Evolutionary conservation across 2,329 filamentous ascomycete genomes (phyloP), one percentile per base, ranked within the genome.

Genomic region (Clarireedia monteithiana): DNA sequence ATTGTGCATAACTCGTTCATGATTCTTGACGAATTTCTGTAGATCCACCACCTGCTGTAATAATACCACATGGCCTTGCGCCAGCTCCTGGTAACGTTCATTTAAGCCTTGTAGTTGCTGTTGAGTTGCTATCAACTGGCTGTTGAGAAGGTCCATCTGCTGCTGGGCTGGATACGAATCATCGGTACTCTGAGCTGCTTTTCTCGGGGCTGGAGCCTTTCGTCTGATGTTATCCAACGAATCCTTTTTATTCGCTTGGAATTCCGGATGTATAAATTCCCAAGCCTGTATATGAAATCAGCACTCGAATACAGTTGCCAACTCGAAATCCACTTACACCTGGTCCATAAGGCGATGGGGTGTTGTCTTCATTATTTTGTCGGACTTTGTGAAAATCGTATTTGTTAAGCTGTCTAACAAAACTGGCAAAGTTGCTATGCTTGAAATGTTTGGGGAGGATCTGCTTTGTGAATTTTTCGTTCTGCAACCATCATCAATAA

Each of bases 361-460:
- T 87, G 65, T 82, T 89, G 67, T 95, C 90, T 68, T 95, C 90
- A 63, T 90, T 95, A 66, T 91, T 89, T 68, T 88, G 89, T 62
- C 94, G 83, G 61, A 97, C 91, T 77, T 99, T 99, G 77, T 99
- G 94, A 66, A 99, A 99, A 69, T 96, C 91, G 72, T 95, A 96
- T 71, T 96, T 96, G 76, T 96, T 96, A 57, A 96, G 76, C 71
- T 96, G 91, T 49, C 91, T 87, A 57, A 96, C 91, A 69, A 96
- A 96, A 73, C 91, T 96, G 34, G 91, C 91, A 75, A 96, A 96
- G 71, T 96, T 96, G 80, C 90, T 95, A 74, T 97, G 94, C 73
- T 99, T 99, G 78, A 99, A 99, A 68, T 97, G 91, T 70, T 97
- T 96, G 2, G 94, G 94, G 15, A 99, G 82, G 65, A 99, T 95